Conservation (phyloP, 805 yeast genomes). For the Blastobotrys muscicola region DNA sequence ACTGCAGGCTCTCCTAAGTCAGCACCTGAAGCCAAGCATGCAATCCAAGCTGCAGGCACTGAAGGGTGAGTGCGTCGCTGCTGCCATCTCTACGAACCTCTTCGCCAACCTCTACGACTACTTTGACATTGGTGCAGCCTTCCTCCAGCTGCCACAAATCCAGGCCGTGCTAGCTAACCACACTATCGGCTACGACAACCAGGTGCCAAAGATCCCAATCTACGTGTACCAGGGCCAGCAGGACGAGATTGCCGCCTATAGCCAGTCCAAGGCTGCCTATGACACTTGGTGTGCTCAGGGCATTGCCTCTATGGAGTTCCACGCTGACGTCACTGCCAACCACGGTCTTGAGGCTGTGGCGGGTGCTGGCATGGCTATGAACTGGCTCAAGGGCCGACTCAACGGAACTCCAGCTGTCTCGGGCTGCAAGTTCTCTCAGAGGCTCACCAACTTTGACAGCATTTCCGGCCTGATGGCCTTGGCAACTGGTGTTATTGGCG, state of each 20-base stretch:
- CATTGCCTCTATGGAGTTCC: not conserved
- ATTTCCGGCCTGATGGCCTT: no score
- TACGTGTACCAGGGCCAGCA: constrained; percentile 17
- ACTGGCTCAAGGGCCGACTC: not conserved
- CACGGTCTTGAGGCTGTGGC: not conserved
- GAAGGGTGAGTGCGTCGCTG: no score
- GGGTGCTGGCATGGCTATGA: not conserved
- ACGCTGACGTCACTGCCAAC: not conserved
- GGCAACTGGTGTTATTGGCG: no score
- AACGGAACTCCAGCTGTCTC: not conserved
- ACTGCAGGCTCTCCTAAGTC: no score
- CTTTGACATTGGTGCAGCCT: constrained; percentile 11
- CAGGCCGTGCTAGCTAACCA: constrained; percentile 14
- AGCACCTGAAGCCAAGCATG: no score
- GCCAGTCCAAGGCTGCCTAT: constrained; percentile 1
- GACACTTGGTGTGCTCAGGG: constrained; percentile 4
- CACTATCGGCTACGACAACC: constrained; percentile 9
- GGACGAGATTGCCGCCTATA: constrained; percentile 14
- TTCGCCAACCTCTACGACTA: constrained; percentile 12
- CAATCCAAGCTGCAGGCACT: no score
- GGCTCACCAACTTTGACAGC: no score
- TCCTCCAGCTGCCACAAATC: constrained; percentile 11
- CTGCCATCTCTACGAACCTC: no score
- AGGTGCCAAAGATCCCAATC: constrained; percentile 15
- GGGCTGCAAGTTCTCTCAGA: not conserved